Base-by-base conservation (phyloP, 1,139 yeast species). In the Groenewaldozyma auringiensis region DNA sequence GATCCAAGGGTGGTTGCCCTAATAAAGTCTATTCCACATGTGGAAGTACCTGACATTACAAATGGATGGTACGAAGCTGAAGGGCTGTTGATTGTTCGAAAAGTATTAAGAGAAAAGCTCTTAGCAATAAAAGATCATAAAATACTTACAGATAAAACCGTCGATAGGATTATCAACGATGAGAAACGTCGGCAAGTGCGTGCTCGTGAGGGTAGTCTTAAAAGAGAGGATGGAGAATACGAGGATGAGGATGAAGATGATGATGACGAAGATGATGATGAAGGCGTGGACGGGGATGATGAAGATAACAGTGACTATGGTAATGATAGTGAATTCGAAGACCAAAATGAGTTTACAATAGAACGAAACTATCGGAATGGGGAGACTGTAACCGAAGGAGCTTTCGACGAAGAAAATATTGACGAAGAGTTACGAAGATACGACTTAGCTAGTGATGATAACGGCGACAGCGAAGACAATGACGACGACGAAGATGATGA, bases 31-130 rank as follows among this genome's bases (percentile, higher is more conserved):
- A 68, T 69, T 4, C 56, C 62, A 42, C 49, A 72, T 49, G 50
- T 61, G 11, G 56, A 53, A 16, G 50, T 48, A 17, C 53, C 53
- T 8, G 68, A 74, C 56, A 31, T 29, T 9, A 56, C 65, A 40
- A 67, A 77, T 61, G 97, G 97, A 0, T 92, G 97, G 97, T 74
- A 79, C 48, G 75, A 73, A 47, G 74, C 72, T 50, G 73, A 77
- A 42, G 79, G 81, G 9, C 71, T 87, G 61, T 74, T 76, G 35
- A 76, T 80, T 29, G 66, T 88, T 3, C 72, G 96, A 55, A 69
- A 79, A 45, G 72, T 88, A 16, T 73, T 88, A 48, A 74, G 89
- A 53, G 83, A 83, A 57, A 89, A 89, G 62, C 54, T 70, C 54
- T 53, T 51, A 58, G 57, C 55, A 52, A 52, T 49, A 20, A 65